phyloP scores from a whole-genome alignment of 495 filamentous ascomycete species.

The Penicillium goetzii region DNA sequence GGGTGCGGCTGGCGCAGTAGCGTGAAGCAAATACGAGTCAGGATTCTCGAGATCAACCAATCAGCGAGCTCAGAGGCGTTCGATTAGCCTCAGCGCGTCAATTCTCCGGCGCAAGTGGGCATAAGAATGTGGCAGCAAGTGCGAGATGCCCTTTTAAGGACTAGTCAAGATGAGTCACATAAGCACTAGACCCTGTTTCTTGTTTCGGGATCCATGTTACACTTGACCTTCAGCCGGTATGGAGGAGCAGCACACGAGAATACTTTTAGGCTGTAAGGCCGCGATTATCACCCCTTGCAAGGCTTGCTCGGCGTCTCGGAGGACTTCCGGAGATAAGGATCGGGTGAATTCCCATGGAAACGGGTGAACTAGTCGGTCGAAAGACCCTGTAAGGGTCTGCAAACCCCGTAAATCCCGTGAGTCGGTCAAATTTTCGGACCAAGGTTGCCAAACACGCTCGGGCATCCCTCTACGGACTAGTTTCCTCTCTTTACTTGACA shows the following conservation, averaged over 20 bases:
- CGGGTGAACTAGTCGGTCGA: not conserved
- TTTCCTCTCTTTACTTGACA: not conserved
- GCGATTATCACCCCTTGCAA: not conserved
- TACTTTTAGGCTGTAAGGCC: not conserved
- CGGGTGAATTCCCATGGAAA: not conserved
- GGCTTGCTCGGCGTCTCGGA: not conserved
- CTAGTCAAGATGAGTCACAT: conserved; percentile 7
- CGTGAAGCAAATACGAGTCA: conserved; percentile 9
- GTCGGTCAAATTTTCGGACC: not conserved
- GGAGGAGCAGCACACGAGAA: not conserved
- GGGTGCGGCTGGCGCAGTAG: conserved; percentile 9
- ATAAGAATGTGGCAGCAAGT: not conserved
- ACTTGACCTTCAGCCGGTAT: not conserved
- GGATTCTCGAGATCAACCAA: not conserved
- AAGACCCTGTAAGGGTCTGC: not conserved
- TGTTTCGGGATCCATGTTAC: not conserved
- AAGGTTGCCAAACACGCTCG: not conserved
- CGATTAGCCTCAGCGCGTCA: conserved; percentile 2
- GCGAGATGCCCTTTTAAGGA: not conserved
- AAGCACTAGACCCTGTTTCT: not conserved
- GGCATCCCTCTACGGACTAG: not conserved
- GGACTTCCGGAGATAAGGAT: not conserved
- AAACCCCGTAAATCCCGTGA: not conserved
- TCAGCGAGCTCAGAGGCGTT: not conserved
- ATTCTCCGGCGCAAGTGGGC: not conserved